Evolutionary conservation across 371 early-diverging fungal genomes (phyloP), one percentile per base, ranked within the genome.

Genomic region (Conidiobolus incongruus): DNA sequence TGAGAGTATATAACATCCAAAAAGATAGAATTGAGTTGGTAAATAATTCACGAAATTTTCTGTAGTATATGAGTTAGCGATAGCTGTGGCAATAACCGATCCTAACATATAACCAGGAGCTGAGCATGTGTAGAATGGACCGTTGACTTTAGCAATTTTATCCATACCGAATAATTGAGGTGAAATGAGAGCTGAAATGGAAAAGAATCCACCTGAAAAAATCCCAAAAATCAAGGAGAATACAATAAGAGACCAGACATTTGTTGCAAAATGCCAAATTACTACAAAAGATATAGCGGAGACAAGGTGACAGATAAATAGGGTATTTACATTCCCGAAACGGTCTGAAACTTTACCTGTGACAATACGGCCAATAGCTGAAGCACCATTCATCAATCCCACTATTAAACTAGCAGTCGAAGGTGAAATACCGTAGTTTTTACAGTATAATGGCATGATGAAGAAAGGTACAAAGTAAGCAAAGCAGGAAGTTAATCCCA

Each of bases 311-410:
- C 20, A 70, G 58, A 6, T 62, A 33, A 32, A 58, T 44, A 0
- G 66, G 67, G 66, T 54, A 40, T 70, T 69, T 47, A 78, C 54
- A 29, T 67, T 62, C 1, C 84, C 84, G 22, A 76, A 51, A 15
- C 47, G 49, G 37, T 75, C 76, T 15, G 70, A 70, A 31, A 64
- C 49, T 19, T 61, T 52, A 2, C 81, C 83, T 15, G 69, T 57
- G 5, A 64, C 47, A 28, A 83, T 52, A 38, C 84, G 72, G 1
- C 78, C 77, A 4, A 73, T 46, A 0, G 75, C 76, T 0, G 71
- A 67, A 10, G 57, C 55, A 15, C 58, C 69, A 36, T 66, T 73
- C 50, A 65, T 55, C 26, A 67, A 42, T 22, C 66, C 63, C 16
- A 74, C 50, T 38, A 71, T 55, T 22, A 66, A 49, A 7, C 68